phyloP scores from a whole-genome alignment of 129 eudicot genomes.

The Arctium minus region DNA sequence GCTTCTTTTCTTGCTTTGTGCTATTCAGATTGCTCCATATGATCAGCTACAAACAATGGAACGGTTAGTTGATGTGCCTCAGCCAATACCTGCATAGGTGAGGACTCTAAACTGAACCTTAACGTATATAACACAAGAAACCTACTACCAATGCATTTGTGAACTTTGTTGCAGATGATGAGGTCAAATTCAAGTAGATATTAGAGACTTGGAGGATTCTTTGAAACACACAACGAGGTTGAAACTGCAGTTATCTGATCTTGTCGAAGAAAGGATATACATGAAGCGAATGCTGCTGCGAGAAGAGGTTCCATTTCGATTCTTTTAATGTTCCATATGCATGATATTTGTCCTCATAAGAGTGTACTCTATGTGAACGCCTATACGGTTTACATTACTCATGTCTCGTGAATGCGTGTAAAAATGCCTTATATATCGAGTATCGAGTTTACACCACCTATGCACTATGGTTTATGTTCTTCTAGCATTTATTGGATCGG shows the following conservation, averaged over 20 bases:
- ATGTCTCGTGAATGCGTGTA: neutral
- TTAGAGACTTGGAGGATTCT: constrained; percentile 20
- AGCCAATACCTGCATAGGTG: constrained; percentile 46
- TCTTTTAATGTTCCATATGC: neutral
- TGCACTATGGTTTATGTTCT: no score
- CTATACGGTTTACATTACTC: neutral
- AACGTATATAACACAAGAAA: neutral
- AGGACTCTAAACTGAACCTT: neutral
- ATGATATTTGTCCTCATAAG: neutral
- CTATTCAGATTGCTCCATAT: constrained; percentile 92
- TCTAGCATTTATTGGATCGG: no score
- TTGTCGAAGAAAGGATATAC: neutral
- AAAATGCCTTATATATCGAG: neutral
- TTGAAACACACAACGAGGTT: neutral
- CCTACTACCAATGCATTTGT: neutral
- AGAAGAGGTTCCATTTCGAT: neutral
- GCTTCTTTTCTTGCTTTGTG: constrained; percentile 13
- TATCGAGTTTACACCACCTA: no score
- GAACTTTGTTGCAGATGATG: neutral
- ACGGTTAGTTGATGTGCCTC: constrained; percentile 81
- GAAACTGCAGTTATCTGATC: no score
- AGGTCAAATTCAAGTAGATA: constrained; percentile 16
- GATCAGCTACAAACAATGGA: constrained; percentile 94
- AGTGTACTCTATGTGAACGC: neutral
- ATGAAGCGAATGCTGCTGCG: neutral